Evolutionary conservation across 2,329 filamentous ascomycete genomes (phyloP).

Genomic region (Fusarium burgessii): DNA sequence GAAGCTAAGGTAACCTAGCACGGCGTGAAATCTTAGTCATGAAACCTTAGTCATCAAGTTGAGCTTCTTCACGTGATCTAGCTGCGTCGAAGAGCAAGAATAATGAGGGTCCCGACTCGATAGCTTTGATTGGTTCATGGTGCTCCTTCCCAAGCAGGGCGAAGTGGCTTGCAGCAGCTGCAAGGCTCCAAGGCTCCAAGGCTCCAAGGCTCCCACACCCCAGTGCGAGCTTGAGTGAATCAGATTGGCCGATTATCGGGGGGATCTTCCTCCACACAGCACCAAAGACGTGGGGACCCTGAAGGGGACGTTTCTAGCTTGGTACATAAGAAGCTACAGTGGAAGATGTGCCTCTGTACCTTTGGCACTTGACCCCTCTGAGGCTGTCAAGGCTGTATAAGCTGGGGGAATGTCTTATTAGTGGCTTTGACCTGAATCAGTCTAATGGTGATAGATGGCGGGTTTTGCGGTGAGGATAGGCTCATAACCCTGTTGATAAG

Average conservation of each 20-base stretch:
- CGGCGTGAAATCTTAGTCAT: slow-evolving; percentile 43
- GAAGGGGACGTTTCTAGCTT: slow-evolving; percentile 16
- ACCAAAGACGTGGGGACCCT: slow-evolving; percentile 39
- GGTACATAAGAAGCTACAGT: slow-evolving; percentile 38
- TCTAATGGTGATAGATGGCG: slow-evolving; percentile 9
- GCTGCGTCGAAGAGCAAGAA: slow-evolving; percentile 8
- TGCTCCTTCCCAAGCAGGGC: slow-evolving; percentile 4
- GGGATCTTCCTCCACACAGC: slow-evolving; percentile 28
- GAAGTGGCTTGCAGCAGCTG: slow-evolving; percentile 28
- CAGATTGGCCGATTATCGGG: slow-evolving; percentile 40
- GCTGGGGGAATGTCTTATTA: slow-evolving; percentile 24
- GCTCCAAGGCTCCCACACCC: slow-evolving; percentile 38
- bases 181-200: slow-evolving; percentile 42
- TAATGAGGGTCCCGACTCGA: background rate
- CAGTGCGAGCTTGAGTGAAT: slow-evolving; percentile 8
- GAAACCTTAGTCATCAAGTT: slow-evolving; percentile 42
- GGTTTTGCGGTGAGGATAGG: slow-evolving; percentile 31
- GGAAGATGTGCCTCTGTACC: slow-evolving; percentile 15
- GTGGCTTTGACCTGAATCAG: slow-evolving; percentile 20
- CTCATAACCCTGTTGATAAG: slow-evolving; percentile 43
- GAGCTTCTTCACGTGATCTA: slow-evolving; percentile 33
- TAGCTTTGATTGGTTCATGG: slow-evolving; percentile 36
- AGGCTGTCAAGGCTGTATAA: slow-evolving; percentile 28
- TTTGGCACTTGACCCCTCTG: slow-evolving; percentile 30
- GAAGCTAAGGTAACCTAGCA: slow-evolving; percentile 42